phyloP scores from a whole-genome alignment of 148 eudicot species.

The Vaccinium vitisidaea region DNA sequence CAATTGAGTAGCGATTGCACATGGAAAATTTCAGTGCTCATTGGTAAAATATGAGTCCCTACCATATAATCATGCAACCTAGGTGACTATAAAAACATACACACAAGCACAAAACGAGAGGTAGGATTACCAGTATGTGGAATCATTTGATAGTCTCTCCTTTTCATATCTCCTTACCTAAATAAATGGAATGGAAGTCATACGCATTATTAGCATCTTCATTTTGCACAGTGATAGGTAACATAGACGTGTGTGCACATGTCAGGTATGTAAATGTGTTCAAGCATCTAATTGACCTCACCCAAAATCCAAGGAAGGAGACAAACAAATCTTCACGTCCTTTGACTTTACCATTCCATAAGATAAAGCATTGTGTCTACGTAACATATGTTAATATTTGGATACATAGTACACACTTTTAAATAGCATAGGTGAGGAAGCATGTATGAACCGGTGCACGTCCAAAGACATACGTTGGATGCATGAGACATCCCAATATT shows the following conservation, averaged over 20 bases:
- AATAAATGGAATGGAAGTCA: not conserved
- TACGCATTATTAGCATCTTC: conserved; percentile 9
- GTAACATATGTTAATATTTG: not conserved
- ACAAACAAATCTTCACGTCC: not conserved
- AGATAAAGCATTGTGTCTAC: not conserved
- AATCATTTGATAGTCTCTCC: conserved; percentile 70
- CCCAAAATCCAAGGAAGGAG: not conserved
- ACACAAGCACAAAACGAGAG: not conserved
- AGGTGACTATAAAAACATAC: not conserved
- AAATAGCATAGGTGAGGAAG: not conserved
- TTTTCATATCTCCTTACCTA: conserved; percentile 85
- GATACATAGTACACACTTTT: not conserved
- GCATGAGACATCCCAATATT: not conserved
- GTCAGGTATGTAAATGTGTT: not conserved
- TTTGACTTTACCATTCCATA: not conserved
- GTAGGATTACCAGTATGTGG: conserved; percentile 80
- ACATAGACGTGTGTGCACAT: not conserved
- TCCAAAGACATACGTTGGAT: not conserved
- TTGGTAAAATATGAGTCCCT: not conserved
- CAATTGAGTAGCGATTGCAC: not conserved
- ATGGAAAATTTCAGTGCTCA: not conserved
- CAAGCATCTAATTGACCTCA: not conserved
- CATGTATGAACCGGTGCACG: not conserved
- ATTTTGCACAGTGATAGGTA: not conserved
- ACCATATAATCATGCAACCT: not conserved